Percentiles rank a stretch among this genome's conserved stretches.
Conservation (phyloP, 345 rosid species). For the Leavenworthia alabamica region DNA sequence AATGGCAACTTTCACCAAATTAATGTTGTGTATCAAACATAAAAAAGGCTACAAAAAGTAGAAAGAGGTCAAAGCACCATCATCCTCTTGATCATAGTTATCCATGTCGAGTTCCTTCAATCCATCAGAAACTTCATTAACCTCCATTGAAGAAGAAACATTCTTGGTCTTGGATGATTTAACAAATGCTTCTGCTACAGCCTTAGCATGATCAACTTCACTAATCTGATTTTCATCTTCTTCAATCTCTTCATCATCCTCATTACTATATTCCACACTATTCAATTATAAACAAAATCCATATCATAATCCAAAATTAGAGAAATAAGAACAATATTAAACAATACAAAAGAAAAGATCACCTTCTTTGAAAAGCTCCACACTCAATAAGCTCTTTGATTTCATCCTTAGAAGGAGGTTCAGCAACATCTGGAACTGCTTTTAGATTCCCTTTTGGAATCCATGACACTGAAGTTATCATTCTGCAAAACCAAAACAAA, state of each 20-base stretch:
- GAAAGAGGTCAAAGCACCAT: conserved; percentile 37
- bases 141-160: conserved; percentile 32
- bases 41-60: too few species aligned
- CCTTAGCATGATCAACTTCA: conserved; percentile 58
- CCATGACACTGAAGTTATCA: conserved; percentile 87
- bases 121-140: conserved; percentile 58
- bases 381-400: conserved; percentile 64
- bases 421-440: conserved; percentile 58
- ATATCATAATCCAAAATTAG: neutral
- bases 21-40: too few species aligned
- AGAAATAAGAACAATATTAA: neutral
- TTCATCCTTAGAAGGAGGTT: conserved; percentile 74
- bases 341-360: neutral
- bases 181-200: conserved; percentile 64
- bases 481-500: conserved; percentile 19
- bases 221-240: conserved; percentile 33
- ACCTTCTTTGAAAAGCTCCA: conserved; percentile 48
- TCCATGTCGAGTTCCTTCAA: conserved; percentile 86
- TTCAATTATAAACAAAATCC: neutral
- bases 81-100: conserved; percentile 81
- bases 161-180: conserved; percentile 41
- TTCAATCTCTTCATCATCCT: conserved; percentile 47
- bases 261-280: conserved; percentile 36
- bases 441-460: conserved; percentile 76
- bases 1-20: neutral